Evolutionary conservation across 1,284 basidiomycete genomes (phyloP).

Genomic region (Moesziomyces globuligerus): DNA sequence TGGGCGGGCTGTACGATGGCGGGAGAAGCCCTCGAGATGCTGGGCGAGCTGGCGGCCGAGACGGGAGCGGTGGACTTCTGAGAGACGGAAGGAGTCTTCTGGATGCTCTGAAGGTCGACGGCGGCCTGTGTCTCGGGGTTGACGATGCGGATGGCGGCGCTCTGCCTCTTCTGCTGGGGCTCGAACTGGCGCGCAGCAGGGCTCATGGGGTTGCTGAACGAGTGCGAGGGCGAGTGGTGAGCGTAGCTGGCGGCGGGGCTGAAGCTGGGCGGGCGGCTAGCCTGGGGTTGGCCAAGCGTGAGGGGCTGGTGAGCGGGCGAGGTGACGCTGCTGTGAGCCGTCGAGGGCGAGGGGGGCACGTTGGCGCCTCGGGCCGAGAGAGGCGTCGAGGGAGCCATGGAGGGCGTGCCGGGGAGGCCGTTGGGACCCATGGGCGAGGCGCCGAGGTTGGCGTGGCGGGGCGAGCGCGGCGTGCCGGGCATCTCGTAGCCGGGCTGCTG

Average conservation of each 20-base stretch:
- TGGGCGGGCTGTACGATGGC: slow-evolving; percentile 40
- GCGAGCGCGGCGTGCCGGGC: slow-evolving; percentile 56
- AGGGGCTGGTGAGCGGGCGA: slow-evolving; percentile 51
- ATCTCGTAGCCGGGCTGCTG: slow-evolving; percentile 56
- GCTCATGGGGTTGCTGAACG: slow-evolving; percentile 64
- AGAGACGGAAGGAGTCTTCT: slow-evolving; percentile 31
- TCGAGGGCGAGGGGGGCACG: slow-evolving; percentile 49
- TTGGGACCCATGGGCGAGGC: slow-evolving; percentile 59
- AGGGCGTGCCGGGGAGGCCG: slow-evolving; percentile 53
- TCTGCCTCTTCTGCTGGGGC: slow-evolving; percentile 61
- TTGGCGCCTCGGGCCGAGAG: slow-evolving; percentile 34
- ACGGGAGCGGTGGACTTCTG: slow-evolving; percentile 30
- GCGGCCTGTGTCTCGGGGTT: slow-evolving; percentile 66
- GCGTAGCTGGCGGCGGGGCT: slow-evolving; percentile 36
- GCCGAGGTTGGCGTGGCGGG: slow-evolving; percentile 54
- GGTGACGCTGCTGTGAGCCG: slow-evolving; percentile 44
- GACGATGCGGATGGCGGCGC: slow-evolving; percentile 65
- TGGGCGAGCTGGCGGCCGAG: slow-evolving; percentile 31
- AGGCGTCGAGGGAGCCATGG: slow-evolving; percentile 49
- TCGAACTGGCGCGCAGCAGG: slow-evolving; percentile 65
- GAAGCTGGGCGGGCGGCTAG: slow-evolving; percentile 43
- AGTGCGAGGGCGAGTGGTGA: slow-evolving; percentile 57
- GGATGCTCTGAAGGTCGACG: slow-evolving; percentile 59
- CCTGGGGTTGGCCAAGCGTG: slow-evolving; percentile 39
- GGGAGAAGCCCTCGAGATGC: slow-evolving; percentile 30